Evolutionary conservation across 805 yeast genomes (phyloP), one percentile per base, ranked within the genome.

Genomic region (Lipomyces starkeyi): DNA sequence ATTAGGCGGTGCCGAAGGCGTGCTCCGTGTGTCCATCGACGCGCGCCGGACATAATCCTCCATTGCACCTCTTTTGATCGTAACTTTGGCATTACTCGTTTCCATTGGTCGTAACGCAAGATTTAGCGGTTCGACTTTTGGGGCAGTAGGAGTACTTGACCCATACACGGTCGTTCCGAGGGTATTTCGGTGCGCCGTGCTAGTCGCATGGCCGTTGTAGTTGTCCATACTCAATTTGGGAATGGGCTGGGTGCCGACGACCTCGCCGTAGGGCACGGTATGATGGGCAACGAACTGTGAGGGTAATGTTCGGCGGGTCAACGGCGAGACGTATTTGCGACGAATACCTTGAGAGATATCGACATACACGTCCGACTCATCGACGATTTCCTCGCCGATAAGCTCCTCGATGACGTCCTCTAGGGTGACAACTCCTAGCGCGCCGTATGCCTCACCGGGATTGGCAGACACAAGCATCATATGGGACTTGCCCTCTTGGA

Each of bases 331-430:
- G 53, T 77, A 76, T 34, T 76, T 76, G 49, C 84, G 76, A 29
- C 91, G 91, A 76, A 93, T 92, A 68, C 91, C 91, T 71, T 91
- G 90, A 78, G 91, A 91, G 71, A 93, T 90, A 79, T 94, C 98
- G 66, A 93, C 86, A 76, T 90, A 93, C 22, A 95, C 98, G 77
- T 94, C 99, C 29, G 93, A 87, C 80, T 94, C 99, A 77, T 94
- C 99, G 55, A 94, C 94, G 75, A 94, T 94, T 78, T 94, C 99
- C 79, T 94, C 98, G 61, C 99, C 99, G 78, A 94, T 94, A 71
- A 94, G 84, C 80, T 94, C 99, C 79, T 94, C 99, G 76, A 94
- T 95, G n/a, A 94, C 98, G 76, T 94, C 99, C 79, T 94, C 99
- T 69, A 94, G 82, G 0, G 99, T 94, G 57, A 94, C 82, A 9